Conservation (phyloP, 2,329 filamentous ascomycete genomes). For the Dryadomyces quercus-mongolicae region DNA sequence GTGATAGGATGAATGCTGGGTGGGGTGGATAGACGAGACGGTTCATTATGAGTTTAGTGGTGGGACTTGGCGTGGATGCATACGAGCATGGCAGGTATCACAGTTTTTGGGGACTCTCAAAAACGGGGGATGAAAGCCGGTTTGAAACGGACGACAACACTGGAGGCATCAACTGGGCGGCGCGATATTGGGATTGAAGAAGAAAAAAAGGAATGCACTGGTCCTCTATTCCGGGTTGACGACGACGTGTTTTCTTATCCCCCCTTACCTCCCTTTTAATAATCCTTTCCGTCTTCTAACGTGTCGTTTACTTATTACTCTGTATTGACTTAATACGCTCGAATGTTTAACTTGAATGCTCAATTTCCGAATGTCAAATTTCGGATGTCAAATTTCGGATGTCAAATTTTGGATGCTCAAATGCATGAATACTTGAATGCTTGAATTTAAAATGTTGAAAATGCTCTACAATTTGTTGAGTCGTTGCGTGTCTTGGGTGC, state of each 20-base stretch:
- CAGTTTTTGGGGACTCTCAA: not conserved
- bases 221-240: slow-evolving; percentile 1
- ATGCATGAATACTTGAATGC: too few relatives aligned
- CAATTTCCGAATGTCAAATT: too few relatives aligned
- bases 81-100: not conserved
- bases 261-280: slow-evolving; percentile 3
- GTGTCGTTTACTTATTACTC: not conserved
- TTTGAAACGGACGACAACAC: not conserved
- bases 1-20: not conserved
- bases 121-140: not conserved
- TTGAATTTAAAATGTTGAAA: too few relatives aligned
- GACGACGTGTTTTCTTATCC: slow-evolving; percentile 4
- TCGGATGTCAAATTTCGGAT: too few relatives aligned
- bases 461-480: too few relatives aligned
- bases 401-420: too few relatives aligned
- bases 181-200: slow-evolving; percentile 2
- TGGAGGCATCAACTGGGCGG: slow-evolving; percentile 1
- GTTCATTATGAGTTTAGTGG: not conserved
- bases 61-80: not conserved
- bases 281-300: slow-evolving; percentile 1
- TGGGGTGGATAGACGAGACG: not conserved
- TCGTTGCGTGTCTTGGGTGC: too few relatives aligned
- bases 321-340: not conserved
- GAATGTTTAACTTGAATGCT: not conserved
- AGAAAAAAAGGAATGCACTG: not conserved